Percentiles rank a stretch among this genome's conserved stretches.
Evolutionary conservation across 2,329 filamentous ascomycete species (phyloP).

Genomic region (Rutstroemia sp.): DNA sequence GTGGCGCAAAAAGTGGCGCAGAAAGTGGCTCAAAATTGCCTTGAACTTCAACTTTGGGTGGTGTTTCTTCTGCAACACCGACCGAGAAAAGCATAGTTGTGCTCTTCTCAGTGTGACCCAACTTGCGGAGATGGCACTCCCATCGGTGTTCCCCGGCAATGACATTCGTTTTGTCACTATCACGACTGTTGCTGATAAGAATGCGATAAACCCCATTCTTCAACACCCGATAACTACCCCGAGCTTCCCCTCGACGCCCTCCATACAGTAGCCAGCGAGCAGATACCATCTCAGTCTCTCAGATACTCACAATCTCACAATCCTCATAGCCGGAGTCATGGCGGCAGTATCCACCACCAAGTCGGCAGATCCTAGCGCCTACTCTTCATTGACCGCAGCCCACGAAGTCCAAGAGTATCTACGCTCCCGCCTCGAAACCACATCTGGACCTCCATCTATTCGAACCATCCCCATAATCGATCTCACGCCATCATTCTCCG

Average conservation of each 20-base stretch:
- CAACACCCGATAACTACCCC: neutral
- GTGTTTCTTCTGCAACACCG: too few relatives aligned
- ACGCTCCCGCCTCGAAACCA: slow-evolving; percentile 17
- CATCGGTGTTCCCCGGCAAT: neutral
- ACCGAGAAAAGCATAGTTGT: too few relatives aligned
- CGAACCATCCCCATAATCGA: slow-evolving; percentile 27
- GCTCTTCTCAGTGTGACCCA: too few relatives aligned
- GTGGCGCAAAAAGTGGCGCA: too few relatives aligned
- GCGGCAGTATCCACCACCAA: neutral
- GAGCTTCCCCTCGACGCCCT: neutral
- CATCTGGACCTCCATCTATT: slow-evolving; percentile 17
- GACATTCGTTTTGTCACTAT: neutral
- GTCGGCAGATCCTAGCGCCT: too few relatives aligned
- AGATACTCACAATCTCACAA: neutral
- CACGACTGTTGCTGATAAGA: neutral
- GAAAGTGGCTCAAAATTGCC: too few relatives aligned
- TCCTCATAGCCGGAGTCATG: neutral
- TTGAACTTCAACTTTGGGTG: too few relatives aligned
- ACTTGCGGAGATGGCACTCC: neutral
- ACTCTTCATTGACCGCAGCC: slow-evolving; percentile 15
- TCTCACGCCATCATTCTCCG: slow-evolving; percentile 25
- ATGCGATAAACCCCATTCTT: neutral
- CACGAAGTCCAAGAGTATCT: slow-evolving; percentile 24
- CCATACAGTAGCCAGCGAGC: neutral
- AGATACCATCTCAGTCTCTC: neutral